These are phyloP conservation scores for Leucocoprinus birnbaumii DNA, from an alignment of 768 basidiomycete species.

Conservation along the genomic window DNA sequence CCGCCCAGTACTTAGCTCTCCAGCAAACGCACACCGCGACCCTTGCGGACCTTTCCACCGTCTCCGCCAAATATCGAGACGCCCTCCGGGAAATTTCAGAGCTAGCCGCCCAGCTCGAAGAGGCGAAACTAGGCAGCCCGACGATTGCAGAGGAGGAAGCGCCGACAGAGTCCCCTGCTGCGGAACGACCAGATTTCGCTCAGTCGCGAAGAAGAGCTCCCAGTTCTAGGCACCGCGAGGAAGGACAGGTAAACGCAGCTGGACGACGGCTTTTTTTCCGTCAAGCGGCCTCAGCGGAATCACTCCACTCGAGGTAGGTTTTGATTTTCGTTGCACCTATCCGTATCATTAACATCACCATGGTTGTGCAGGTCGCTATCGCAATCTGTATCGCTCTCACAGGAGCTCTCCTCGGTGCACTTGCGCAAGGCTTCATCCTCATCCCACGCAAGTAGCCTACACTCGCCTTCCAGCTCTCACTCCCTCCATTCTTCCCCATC, in stretches of 20 bases:
- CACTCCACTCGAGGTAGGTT: conserved; percentile 78
- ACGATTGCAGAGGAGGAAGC: conserved; percentile 26
- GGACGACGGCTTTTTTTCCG: conserved; percentile 81
- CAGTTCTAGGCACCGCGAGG: conserved; percentile 49
- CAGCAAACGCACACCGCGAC: conserved; percentile 82
- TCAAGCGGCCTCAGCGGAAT: conserved; percentile 84
- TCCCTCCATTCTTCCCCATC: conserved; percentile 40
- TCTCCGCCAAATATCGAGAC: conserved; percentile 83
- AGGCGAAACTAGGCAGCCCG: conserved; percentile 67
- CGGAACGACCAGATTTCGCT: conserved; percentile 39
- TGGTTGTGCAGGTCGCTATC: conserved; percentile 69
- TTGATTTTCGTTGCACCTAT: background rate
- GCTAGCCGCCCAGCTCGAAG: conserved; percentile 86
- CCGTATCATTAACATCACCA: conserved; percentile 13
- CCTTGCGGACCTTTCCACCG: conserved; percentile 71
- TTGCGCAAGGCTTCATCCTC: conserved; percentile 83
- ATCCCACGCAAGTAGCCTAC: conserved; percentile 66
- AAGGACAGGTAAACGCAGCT: conserved; percentile 45
- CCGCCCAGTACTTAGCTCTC: conserved; percentile 68
- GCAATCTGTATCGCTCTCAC: conserved; percentile 94
- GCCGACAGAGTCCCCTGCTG: conserved; percentile 34
- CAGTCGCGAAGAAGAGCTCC: conserved; percentile 52
- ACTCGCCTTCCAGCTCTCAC: conserved; percentile 61
- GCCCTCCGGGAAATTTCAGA: conserved; percentile 92
- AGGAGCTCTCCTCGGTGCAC: conserved; percentile 90